phyloP scores from a whole-genome alignment of 176 grass and related monocot genomes.

The Aechmea fasciata region DNA sequence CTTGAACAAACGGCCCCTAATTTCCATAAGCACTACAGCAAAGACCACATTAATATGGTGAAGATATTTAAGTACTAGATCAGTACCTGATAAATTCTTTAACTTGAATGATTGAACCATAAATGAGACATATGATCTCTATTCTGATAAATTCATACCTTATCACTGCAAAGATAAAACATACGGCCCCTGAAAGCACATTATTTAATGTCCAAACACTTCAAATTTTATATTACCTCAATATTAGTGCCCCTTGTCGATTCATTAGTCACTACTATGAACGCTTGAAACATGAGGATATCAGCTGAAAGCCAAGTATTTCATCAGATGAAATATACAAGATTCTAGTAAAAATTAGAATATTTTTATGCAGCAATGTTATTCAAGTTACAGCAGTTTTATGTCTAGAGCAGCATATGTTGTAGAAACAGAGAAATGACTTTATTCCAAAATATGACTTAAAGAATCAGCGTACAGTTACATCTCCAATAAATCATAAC shows the following conservation, averaged over 20 bases:
- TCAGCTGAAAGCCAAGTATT: not conserved
- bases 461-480: slow-evolving; percentile 34
- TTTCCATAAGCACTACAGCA: not conserved
- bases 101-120: not conserved
- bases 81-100: not conserved
- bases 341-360: not conserved
- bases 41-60: not conserved
- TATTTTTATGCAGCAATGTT: not conserved
- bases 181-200: not conserved
- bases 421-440: slow-evolving; percentile 8
- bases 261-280: not conserved
- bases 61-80: not conserved
- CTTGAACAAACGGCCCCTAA: not conserved
- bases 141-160: not conserved
- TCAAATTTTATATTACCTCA: not conserved
- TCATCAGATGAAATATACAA: not conserved
- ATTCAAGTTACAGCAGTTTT: not conserved
- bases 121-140: not conserved
- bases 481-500: slow-evolving; percentile 32
- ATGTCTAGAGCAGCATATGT: not conserved
- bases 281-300: not conserved
- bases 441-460: slow-evolving; percentile 18
- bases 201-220: not conserved
- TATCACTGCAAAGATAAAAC: not conserved
- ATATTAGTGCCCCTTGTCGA: not conserved